Percentiles rank a stretch among this genome's conserved stretches.
Conservation (phyloP, 202 grass and related monocot genomes). For the Panicum hallii region DNA sequence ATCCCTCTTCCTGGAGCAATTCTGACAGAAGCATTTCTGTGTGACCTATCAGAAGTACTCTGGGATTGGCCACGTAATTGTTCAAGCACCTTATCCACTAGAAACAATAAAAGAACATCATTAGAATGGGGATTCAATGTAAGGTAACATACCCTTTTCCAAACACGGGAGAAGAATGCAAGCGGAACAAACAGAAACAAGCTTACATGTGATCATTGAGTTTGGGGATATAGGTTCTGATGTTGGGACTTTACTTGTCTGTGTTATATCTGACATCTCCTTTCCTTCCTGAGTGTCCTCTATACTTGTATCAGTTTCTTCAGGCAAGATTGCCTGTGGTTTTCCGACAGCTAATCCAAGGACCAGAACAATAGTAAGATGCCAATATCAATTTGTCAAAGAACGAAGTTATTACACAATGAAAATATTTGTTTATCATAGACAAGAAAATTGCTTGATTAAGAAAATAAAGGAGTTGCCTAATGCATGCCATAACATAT, state of each 20-base stretch:
- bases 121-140: constrained; percentile 35
- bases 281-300: constrained; percentile 38
- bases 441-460: constrained; percentile 8
- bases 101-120: constrained; percentile 36
- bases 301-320: constrained; percentile 56
- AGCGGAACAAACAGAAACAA: constrained; percentile 29
- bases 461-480: constrained; percentile 22
- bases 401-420: constrained; percentile 15
- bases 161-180: constrained; percentile 36
- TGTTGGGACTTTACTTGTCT: constrained; percentile 35
- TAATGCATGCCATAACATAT: constrained; percentile 24
- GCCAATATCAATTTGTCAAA: background rate
- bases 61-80: constrained; percentile 44
- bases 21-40: constrained; percentile 42
- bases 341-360: constrained; percentile 66
- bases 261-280: constrained; percentile 32
- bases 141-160: constrained; percentile 12
- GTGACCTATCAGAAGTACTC: constrained; percentile 42
- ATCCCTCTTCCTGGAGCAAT: constrained; percentile 64
- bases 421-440: constrained; percentile 16
- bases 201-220: constrained; percentile 64
- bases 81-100: constrained; percentile 67
- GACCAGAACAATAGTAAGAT: constrained; percentile 27
- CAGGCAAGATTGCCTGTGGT: constrained; percentile 66
- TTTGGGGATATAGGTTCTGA: constrained; percentile 46